A percentile compares a stretch with the other conserved stretches of the same genome.
These are phyloP conservation scores for Cladophialophora carrionii DNA, from an alignment of 2,329 filamentous ascomycete species.

Conservation along the genomic window DNA sequence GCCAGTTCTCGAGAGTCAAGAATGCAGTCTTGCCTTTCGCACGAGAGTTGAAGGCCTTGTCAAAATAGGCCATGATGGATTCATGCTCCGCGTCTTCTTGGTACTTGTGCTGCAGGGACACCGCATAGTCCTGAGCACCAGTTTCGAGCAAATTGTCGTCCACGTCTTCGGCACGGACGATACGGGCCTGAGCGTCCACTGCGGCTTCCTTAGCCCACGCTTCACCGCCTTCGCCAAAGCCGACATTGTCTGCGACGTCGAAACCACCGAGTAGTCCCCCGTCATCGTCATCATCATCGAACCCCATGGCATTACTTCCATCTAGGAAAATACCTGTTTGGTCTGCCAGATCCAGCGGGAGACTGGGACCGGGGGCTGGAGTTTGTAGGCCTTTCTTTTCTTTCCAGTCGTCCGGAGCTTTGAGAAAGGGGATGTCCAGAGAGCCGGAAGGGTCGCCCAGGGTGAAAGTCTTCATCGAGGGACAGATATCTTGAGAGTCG, in stretches of 20 bases:
- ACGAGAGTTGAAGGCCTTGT: conserved; percentile 75
- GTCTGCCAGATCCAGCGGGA: conserved; percentile 57
- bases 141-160: conserved; percentile 59
- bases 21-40: conserved; percentile 71
- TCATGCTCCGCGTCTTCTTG: conserved; percentile 71
- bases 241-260: conserved; percentile 67
- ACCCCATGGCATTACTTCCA: conserved; percentile 80
- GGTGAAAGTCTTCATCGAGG: conserved; percentile 91
- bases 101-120: conserved; percentile 75
- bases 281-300: conserved; percentile 78
- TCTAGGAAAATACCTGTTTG: conserved; percentile 83
- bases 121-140: conserved; percentile 71
- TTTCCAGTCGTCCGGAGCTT: conserved; percentile 83
- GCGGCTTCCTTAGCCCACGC: conserved; percentile 92
- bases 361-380: conserved; percentile 26
- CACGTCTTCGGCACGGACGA: conserved; percentile 62
- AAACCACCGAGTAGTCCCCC: conserved; percentile 68
- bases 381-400: conserved; percentile 59
- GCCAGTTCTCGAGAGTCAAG: conserved; percentile 98
- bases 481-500: conserved; percentile 88
- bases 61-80: conserved; percentile 97
- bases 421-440: conserved; percentile 88
- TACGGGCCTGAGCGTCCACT: conserved; percentile 80
- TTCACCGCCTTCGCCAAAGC: conserved; percentile 94
- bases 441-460: conserved; percentile 83